Evolutionary conservation across 2,329 filamentous ascomycete genomes (phyloP).

Genomic region (Botryotinia narcissicola): DNA sequence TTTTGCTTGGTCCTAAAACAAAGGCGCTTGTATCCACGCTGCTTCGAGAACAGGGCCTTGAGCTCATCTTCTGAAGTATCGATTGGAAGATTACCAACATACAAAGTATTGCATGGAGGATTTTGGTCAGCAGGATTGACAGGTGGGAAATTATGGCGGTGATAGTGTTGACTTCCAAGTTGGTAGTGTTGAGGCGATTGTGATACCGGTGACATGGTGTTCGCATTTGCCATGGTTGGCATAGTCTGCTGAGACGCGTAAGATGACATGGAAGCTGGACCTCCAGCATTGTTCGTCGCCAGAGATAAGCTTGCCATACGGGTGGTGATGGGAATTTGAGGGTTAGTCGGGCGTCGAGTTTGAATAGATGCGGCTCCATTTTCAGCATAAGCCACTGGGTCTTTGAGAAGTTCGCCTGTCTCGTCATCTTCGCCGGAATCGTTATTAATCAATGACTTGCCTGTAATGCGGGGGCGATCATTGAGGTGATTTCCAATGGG

Average conservation of each 20-base stretch:
- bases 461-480: slow-evolving; percentile 58
- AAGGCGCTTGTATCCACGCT: slow-evolving; percentile 90
- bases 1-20: slow-evolving; percentile 95
- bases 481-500: slow-evolving; percentile 68
- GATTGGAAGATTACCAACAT: slow-evolving; percentile 93
- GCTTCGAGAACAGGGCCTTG: slow-evolving; percentile 88
- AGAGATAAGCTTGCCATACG: slow-evolving; percentile 70
- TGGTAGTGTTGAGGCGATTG: slow-evolving; percentile 51
- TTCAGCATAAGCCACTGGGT: slow-evolving; percentile 71
- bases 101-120: slow-evolving; percentile 94
- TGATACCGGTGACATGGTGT: slow-evolving; percentile 56
- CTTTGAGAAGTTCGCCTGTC: slow-evolving; percentile 67
- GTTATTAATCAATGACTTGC: slow-evolving; percentile 71
- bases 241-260: slow-evolving; percentile 29
- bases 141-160: slow-evolving; percentile 70
- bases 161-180: slow-evolving; percentile 55
- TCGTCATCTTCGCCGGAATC: slow-evolving; percentile 68
- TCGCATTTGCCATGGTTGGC: slow-evolving; percentile 38
- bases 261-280: slow-evolving; percentile 30
- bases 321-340: slow-evolving; percentile 62
- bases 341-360: slow-evolving; percentile 67
- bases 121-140: slow-evolving; percentile 96
- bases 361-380: slow-evolving; percentile 55
- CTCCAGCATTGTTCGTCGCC: slow-evolving; percentile 58
- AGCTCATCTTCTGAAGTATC: slow-evolving; percentile 94